Evolutionary conservation across 1,139 yeast genomes (phyloP).

Genomic region (Pichia sp.): DNA sequence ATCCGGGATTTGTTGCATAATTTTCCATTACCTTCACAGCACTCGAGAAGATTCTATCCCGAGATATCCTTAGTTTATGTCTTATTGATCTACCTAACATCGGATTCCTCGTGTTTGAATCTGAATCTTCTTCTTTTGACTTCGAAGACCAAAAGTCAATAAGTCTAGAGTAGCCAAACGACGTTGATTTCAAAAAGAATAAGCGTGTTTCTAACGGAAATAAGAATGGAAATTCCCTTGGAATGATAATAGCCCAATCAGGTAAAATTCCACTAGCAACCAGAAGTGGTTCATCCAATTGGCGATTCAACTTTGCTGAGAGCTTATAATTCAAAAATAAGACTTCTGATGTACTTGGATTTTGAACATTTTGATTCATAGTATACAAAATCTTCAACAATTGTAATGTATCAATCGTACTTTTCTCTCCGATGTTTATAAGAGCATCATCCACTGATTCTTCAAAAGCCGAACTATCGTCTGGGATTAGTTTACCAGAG

Average conservation of each 20-base stretch:
- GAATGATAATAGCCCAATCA: constrained; percentile 72
- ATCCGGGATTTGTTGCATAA: constrained; percentile 76
- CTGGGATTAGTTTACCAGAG: constrained; percentile 23
- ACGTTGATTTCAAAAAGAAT: constrained; percentile 76
- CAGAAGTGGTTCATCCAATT: constrained; percentile 82
- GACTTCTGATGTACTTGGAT: constrained; percentile 40
- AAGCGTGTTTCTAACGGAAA: constrained; percentile 82
- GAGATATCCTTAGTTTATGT: constrained; percentile 74
- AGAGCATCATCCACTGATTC: constrained; percentile 33
- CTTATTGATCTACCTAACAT: constrained; percentile 69
- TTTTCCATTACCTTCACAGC: constrained; percentile 74
- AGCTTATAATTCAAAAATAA: constrained; percentile 73
- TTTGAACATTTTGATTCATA: constrained; percentile 37
- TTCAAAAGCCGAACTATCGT: constrained; percentile 29
- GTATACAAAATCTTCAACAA: constrained; percentile 51
- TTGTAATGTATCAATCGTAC: constrained; percentile 48
- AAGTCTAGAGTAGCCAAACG: constrained; percentile 85
- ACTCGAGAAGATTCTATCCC: constrained; percentile 68
- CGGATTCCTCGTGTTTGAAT: constrained; percentile 25
- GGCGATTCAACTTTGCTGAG: constrained; percentile 82
- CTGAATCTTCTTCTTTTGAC: constrained; percentile 33
- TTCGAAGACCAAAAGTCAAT: constrained; percentile 73
- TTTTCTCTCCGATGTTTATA: constrained; percentile 36
- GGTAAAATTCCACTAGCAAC: constrained; percentile 89
- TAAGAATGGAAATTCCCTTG: constrained; percentile 71